These are phyloP conservation scores for Parietaria judaica DNA, from an alignment of 306 rosid species.

Conservation along the genomic window DNA sequence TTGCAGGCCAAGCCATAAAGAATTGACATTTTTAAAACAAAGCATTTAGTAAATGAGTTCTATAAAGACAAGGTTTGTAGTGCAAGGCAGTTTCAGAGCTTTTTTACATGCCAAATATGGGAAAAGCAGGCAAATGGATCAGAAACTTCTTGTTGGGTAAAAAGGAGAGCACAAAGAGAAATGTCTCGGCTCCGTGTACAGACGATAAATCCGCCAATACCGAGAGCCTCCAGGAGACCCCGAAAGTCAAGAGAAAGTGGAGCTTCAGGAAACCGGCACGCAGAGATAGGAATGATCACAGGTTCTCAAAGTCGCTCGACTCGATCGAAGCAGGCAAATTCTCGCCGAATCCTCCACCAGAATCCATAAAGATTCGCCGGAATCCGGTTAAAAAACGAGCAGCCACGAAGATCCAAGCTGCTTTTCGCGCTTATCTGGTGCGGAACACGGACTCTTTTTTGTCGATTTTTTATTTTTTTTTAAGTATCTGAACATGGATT, in stretches of 20 bases:
- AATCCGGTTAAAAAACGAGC: slow-evolving; percentile 31
- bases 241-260: slow-evolving; percentile 56
- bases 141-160: slow-evolving; percentile 52
- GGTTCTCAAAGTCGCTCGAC: slow-evolving; percentile 44
- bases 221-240: slow-evolving; percentile 20
- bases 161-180: slow-evolving; percentile 46
- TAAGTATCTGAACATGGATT: not conserved
- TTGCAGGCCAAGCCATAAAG: slow-evolving; percentile 48
- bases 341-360: slow-evolving; percentile 22
- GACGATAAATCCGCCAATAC: slow-evolving; percentile 16
- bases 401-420: slow-evolving; percentile 71
- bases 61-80: not conserved
- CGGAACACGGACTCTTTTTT: not conserved
- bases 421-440: slow-evolving; percentile 72
- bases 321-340: slow-evolving; percentile 29
- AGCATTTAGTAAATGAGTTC: not conserved
- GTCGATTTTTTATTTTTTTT: not conserved
- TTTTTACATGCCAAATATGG: slow-evolving; percentile 33
- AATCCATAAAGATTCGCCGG: slow-evolving; percentile 18
- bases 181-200: slow-evolving; percentile 11
- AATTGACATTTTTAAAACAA: slow-evolving; percentile 1
- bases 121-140: slow-evolving; percentile 78
- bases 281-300: slow-evolving; percentile 23
- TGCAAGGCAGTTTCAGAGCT: not conserved
- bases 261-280: slow-evolving; percentile 54